Evolutionary conservation across 2,329 filamentous ascomycete genomes (phyloP), one percentile per base, ranked within the genome.

Genomic region (Colletotrichum spinosum): DNA sequence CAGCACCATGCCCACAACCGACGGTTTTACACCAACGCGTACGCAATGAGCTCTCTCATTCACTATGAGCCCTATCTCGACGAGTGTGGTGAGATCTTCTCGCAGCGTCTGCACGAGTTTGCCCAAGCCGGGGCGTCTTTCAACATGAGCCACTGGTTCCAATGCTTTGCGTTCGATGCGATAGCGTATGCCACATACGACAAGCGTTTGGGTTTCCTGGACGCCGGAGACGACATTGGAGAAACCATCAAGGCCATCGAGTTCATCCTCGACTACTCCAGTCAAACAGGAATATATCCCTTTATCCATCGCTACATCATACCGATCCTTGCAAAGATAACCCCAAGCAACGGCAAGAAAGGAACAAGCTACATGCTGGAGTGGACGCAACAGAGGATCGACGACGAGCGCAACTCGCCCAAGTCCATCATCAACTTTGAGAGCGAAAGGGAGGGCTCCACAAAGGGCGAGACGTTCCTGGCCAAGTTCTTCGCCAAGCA

Each of bases 111-210:
- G 38, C 57, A 46, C 1, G 79, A 82, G 59, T 75, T 80, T 10
- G 76, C 80, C 2, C 55, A 65, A 0, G 56, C 63, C 0, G 70
- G 70, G 0, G 13, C 73, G 4, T 57, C 65, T 0, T 68, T 85
- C 3, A 76, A 86, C 65, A 67, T 83, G 45, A 69, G 70, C 4
- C 73, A 79, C 52, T 82, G 79, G 77, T 72, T 84, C 35, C 81
- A 84, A 65, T 83, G 75, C 66, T 84, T 80, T 59, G 81, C 80
- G 0, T 83, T 83, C 46, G 81, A 86, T 54, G 82, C 86, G 1
- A 84, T 87, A 37, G 83, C 83, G 0, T 77, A 81, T 42, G 83
- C 87, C 15, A 84, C 81, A 0, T 75, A 73, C 44, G 78, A 72
- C 11, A 72, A 70, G 3, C 69, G 72, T 0, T 76, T 79, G 68